Evolutionary conservation across 345 rosid genomes (phyloP).

Genomic region (Eucalyptus tenuipes): DNA sequence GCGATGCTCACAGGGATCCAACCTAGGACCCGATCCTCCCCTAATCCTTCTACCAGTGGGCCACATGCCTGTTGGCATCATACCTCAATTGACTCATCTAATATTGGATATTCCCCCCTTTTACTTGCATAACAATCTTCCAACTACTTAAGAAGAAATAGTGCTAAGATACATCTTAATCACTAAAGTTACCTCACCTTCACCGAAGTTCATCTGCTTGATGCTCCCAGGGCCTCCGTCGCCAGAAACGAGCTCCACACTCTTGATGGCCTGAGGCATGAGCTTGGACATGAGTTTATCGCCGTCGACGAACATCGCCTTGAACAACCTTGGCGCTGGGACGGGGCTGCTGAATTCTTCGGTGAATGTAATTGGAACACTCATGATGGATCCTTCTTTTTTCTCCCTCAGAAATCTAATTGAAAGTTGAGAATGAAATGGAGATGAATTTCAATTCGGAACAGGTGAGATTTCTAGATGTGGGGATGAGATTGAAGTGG

Average conservation of each 20-base stretch:
- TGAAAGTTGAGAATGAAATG: neutral
- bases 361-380: constrained; percentile 7
- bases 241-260: constrained; percentile 15
- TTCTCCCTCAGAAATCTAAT: neutral
- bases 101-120: neutral
- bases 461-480: neutral
- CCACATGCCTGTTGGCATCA: neutral
- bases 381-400: neutral
- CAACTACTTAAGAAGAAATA: neutral
- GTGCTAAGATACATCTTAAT: neutral
- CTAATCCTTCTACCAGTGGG: too few species aligned
- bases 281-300: constrained; percentile 16
- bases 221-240: constrained; percentile 34
- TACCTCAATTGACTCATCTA: neutral
- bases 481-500: neutral
- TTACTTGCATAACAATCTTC: neutral
- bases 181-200: neutral
- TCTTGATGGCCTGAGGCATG: constrained; percentile 16
- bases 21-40: too few species aligned
- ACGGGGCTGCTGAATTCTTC: constrained; percentile 3
- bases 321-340: constrained; percentile 15
- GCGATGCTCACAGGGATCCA: neutral
- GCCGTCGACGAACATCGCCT: constrained; percentile 10
- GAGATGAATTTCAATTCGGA: neutral
- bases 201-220: constrained; percentile 9